phyloP scores from a whole-genome alignment of 2,329 filamentous ascomycete genomes.

The Gliomastix tumulicola region DNA sequence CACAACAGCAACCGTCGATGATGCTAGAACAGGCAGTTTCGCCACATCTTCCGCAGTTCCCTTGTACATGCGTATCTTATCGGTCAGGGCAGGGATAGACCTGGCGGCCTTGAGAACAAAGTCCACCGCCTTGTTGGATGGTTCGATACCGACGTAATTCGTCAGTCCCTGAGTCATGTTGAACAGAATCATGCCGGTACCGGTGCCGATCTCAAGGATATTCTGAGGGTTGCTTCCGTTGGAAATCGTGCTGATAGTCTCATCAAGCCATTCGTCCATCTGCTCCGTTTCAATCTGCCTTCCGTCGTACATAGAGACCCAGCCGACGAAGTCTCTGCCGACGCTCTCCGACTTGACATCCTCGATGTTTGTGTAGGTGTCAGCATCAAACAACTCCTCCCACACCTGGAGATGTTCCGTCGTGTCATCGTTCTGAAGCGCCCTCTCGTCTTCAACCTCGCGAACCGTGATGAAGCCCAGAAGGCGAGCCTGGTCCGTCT shows the following conservation, averaged over 20 bases:
- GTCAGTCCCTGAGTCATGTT: slow-evolving; percentile 11
- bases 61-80: slow-evolving; percentile 8
- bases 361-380: not conserved
- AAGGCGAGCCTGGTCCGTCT: slow-evolving; percentile 2
- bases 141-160: slow-evolving; percentile 18
- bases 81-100: slow-evolving; percentile 3
- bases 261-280: slow-evolving; percentile 23
- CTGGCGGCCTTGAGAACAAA: slow-evolving; percentile 11
- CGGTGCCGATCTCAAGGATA: slow-evolving; percentile 21
- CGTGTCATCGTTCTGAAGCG: slow-evolving; percentile 5
- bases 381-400: not conserved
- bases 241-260: slow-evolving; percentile 12
- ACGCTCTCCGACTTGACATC: slow-evolving; percentile 2
- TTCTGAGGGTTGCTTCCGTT: slow-evolving; percentile 5
- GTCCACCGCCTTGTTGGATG: slow-evolving; percentile 9
- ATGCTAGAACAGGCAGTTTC: not conserved
- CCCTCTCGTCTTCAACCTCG: not conserved
- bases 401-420: slow-evolving; percentile 1
- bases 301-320: slow-evolving; percentile 23
- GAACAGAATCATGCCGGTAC: slow-evolving; percentile 22
- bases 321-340: slow-evolving; percentile 19
- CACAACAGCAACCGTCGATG: slow-evolving; percentile 11
- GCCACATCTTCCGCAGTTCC: slow-evolving; percentile 12
- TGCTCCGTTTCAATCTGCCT: slow-evolving; percentile 13
- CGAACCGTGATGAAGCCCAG: slow-evolving; percentile 6